These are phyloP conservation scores for Penicillium sp. DNA, from an alignment of 2,329 filamentous ascomycete genomes.

Conservation along the genomic window DNA sequence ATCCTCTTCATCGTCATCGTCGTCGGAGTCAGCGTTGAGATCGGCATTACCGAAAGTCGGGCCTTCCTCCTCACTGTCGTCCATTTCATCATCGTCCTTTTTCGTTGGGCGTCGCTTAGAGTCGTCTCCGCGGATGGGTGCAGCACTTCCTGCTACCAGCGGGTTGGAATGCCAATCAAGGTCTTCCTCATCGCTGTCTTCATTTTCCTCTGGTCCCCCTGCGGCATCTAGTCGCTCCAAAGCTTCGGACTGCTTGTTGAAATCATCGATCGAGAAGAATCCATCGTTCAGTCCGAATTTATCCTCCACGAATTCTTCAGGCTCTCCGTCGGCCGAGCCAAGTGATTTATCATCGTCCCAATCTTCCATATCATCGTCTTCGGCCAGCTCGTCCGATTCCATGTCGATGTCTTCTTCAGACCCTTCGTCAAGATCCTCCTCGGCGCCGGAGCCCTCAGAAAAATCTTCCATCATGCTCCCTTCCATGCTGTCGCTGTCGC, in stretches of 20 bases:
- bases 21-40: slow-evolving; percentile 62
- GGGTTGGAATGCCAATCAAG: slow-evolving; percentile 87
- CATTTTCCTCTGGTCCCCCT: slow-evolving; percentile 70
- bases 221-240: slow-evolving; percentile 80
- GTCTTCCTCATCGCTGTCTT: slow-evolving; percentile 80
- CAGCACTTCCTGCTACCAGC: slow-evolving; percentile 41
- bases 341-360: slow-evolving; percentile 9
- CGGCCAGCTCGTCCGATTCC: slow-evolving; percentile 1
- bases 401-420: slow-evolving; percentile 10
- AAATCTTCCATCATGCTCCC: slow-evolving; percentile 15
- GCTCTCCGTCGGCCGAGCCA: slow-evolving; percentile 33
- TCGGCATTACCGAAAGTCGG: slow-evolving; percentile 80
- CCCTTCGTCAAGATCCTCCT: slow-evolving; percentile 19
- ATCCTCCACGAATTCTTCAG: slow-evolving; percentile 63
- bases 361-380: slow-evolving; percentile 8
- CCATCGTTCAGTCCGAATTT: slow-evolving; percentile 88
- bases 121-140: slow-evolving; percentile 7
- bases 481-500: slow-evolving; percentile 14
- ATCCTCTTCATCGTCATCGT: slow-evolving; percentile 53
- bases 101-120: slow-evolving; percentile 33
- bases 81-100: slow-evolving; percentile 57
- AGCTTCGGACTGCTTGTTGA: slow-evolving; percentile 89
- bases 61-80: slow-evolving; percentile 60
- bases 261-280: slow-evolving; percentile 96
- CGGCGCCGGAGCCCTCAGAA: slow-evolving; percentile 10